These are phyloP conservation scores for Laetiporus sulphureus DNA, from an alignment of 1,284 basidiomycete genomes.

Conservation along the genomic window DNA sequence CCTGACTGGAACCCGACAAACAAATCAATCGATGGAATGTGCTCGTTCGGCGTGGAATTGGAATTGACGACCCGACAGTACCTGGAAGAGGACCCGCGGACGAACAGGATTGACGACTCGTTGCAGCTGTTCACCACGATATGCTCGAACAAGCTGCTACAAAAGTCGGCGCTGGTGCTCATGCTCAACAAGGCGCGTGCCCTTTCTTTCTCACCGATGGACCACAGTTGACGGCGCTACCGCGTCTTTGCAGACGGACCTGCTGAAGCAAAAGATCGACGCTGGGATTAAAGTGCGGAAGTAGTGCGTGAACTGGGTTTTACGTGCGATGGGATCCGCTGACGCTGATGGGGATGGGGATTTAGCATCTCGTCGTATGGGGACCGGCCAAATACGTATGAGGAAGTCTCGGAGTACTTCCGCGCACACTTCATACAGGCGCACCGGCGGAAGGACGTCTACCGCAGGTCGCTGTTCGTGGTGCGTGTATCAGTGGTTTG, in stretches of 20 bases:
- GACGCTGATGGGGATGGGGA: background rate
- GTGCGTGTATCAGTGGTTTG: conserved; percentile 43
- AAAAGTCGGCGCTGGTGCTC: conserved; percentile 64
- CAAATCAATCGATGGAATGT: no score
- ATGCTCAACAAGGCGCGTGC: conserved; percentile 65
- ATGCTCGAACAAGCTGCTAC: conserved; percentile 67
- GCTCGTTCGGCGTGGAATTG: no score
- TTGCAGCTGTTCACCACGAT: conserved; percentile 69
- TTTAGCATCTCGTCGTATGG: conserved; percentile 74
- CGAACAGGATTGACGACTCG: conserved; percentile 75
- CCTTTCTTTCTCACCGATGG: background rate
- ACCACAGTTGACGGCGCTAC: background rate
- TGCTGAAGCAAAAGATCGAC: conserved; percentile 59
- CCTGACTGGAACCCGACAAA: no score
- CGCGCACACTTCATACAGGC: conserved; percentile 71
- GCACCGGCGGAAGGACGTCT: conserved; percentile 58
- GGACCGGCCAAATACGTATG: conserved; percentile 62
- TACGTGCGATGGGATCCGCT: background rate
- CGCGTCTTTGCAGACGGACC: conserved; percentile 43
- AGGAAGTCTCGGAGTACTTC: conserved; percentile 71
- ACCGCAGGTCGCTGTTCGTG: conserved; percentile 52
- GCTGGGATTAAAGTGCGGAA: conserved; percentile 59
- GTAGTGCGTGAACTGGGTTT: conserved; percentile 42
- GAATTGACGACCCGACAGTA: conserved; percentile 56
- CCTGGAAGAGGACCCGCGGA: conserved; percentile 70